Evolutionary conservation across 139 green algal genomes (phyloP), one percentile per base, ranked within the genome.

Genomic region (Penium margaritaceum): DNA sequence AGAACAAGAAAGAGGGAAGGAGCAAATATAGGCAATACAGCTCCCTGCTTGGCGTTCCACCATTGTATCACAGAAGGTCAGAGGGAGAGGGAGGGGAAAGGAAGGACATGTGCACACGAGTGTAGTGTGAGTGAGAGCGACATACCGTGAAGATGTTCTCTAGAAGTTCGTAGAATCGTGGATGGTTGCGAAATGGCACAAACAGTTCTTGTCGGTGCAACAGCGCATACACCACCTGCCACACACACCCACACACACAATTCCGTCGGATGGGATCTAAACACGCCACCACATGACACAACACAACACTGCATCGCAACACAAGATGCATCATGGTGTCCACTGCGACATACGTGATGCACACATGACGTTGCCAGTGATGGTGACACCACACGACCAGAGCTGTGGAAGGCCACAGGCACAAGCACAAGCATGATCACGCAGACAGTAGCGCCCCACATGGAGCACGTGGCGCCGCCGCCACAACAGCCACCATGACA

Each of bases 141-240:
- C 68, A 46, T 32, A 80, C 75, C 36, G 75, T 75, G 54, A 66
- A 77, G 12, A 92, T 83, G 81, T 92, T 93, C 12, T 90, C 75
- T 27, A 91, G 65, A 15, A 92, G 74, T 38, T 93, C 90, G 21
- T 55, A 63, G 44, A 91, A 87, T 9, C 84, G 79, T 1, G 83
- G 70, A 58, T 91, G 80, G 9, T 70, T 37, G 41, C 47, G 53
- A 36, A 92, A 84, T 17, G 82, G 75, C 21, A 44, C 43, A 65
- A 95, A 87, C 37, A 92, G 55, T 21, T 89, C 83, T 63, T 87
- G 80, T 33, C 83, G 80, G 67, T 96, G 89, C 78, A 96, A 81
- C 86, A 96, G 76, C 4, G 90, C 88, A 63, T 96, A 96, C n/a
- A 96, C 81, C 27, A 96, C 77, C 72, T 79, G 72, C 62, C 17